A percentile compares a stretch with the other conserved stretches of the same genome.
Conservation (phyloP, 345 rosid species). For the Carallia brachiata region DNA sequence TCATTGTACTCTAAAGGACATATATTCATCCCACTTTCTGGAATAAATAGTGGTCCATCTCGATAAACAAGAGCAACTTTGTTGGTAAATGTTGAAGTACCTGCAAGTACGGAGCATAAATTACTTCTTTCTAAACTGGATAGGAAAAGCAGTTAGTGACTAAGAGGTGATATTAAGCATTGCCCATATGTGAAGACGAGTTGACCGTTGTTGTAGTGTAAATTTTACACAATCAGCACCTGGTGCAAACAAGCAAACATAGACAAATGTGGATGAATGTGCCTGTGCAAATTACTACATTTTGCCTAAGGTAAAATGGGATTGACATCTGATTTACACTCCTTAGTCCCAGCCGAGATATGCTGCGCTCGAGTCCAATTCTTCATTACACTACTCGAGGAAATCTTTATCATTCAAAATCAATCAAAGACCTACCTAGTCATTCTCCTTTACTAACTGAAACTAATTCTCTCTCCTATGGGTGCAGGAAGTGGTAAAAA, state of each 20-base stretch:
- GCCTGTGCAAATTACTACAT: not conserved
- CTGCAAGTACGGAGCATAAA: slow-evolving; percentile 37
- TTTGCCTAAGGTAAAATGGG: not conserved
- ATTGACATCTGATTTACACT: not conserved
- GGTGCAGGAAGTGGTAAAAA: too few species aligned
- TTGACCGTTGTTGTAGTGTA: too few species aligned
- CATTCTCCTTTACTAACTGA: not conserved
- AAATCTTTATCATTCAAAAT: not conserved
- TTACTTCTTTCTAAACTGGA: slow-evolving; percentile 7
- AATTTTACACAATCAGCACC: too few species aligned
- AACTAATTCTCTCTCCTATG: not conserved
- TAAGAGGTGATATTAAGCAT: not conserved
- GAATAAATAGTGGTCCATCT: slow-evolving; percentile 48
- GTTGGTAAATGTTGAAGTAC: slow-evolving; percentile 43
- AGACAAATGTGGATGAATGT: not conserved
- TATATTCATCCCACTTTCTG: slow-evolving; percentile 60
- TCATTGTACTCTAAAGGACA: slow-evolving; percentile 79
- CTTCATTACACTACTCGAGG: not conserved
- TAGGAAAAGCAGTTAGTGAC: not conserved
- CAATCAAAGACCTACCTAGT: not conserved
- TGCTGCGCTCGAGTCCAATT: not conserved
- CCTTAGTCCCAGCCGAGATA: not conserved
- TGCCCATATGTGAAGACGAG: not conserved
- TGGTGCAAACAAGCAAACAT: not conserved
- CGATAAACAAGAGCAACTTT: slow-evolving; percentile 57